These are phyloP conservation scores for Botrytis medusae DNA, from an alignment of 2,329 filamentous ascomycete species.

Conservation along the genomic window DNA sequence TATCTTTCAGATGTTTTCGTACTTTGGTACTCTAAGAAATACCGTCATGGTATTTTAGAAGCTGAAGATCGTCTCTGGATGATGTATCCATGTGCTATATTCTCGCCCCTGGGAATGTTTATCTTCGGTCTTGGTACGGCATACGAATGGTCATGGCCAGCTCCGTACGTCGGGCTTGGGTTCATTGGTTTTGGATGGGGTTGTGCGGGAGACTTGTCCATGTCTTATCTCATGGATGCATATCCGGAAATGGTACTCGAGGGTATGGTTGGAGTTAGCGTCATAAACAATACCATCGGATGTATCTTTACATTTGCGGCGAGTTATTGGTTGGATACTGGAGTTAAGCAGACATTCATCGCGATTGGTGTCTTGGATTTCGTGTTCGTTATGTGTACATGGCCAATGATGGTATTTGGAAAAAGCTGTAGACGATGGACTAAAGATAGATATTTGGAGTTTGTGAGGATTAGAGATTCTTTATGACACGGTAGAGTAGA, in stretches of 20 bases:
- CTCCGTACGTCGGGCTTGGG: conserved; percentile 54
- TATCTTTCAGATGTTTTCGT: conserved; percentile 57
- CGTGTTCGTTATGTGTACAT: conserved; percentile 50
- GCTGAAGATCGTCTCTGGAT: conserved; percentile 44
- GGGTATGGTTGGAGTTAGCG: conserved; percentile 57
- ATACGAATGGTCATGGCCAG: conserved; percentile 53
- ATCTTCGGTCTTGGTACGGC: conserved; percentile 44
- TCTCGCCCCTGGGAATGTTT: conserved; percentile 43
- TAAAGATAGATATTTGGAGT: conserved; percentile 46
- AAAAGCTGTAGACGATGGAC: conserved; percentile 52
- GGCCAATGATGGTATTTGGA: conserved; percentile 56
- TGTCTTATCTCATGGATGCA: conserved; percentile 56
- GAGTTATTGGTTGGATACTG: conserved; percentile 50
- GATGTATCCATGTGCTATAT: conserved; percentile 39
- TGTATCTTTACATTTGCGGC: conserved; percentile 55
- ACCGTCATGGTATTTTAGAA: conserved; percentile 41
- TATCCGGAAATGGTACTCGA: conserved; percentile 58
- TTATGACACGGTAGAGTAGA: conserved; percentile 23
- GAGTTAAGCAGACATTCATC: conserved; percentile 50
- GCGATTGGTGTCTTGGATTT: conserved; percentile 53
- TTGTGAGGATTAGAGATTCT: conserved; percentile 49
- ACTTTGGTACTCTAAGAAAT: conserved; percentile 43
- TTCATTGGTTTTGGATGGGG: conserved; percentile 61
- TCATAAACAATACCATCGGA: conserved; percentile 57
- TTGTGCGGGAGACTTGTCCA: conserved; percentile 55